Conservation (phyloP, 2,329 filamentous ascomycete genomes). For the Mariannaea sp. region DNA sequence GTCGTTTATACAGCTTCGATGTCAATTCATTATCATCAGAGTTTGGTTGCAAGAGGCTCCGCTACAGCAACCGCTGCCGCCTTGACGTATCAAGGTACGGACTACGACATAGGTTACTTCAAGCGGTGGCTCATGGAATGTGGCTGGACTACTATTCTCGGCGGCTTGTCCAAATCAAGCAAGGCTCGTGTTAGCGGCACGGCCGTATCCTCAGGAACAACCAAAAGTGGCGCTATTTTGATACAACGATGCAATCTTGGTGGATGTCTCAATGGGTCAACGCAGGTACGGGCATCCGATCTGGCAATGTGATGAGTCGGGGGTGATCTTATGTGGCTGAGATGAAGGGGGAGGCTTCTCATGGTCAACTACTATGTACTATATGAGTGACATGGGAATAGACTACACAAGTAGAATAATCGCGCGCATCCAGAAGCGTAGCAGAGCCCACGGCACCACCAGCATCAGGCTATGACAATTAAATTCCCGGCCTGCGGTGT, state of each 20-base stretch:
- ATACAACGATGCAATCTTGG: conserved; percentile 9
- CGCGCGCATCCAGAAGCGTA: not conserved
- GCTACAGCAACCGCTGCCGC: conserved; percentile 5
- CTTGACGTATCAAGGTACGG: too few species aligned
- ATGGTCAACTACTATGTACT: not conserved
- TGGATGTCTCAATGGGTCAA: conserved; percentile 16
- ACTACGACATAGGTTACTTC: too few species aligned
- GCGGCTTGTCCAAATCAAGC: conserved; percentile 4
- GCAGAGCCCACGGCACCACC: not conserved
- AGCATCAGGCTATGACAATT: too few species aligned
- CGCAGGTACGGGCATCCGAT: conserved; percentile 14
- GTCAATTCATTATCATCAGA: not conserved
- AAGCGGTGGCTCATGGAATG: conserved; percentile 23
- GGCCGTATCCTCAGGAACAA: conserved; percentile 19
- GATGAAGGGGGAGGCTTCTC: not conserved
- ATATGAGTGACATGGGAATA: not conserved
- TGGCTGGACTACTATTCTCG: conserved; percentile 14
- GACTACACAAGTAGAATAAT: too few species aligned
- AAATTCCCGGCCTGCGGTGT: too few species aligned
- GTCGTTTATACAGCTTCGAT: conserved; percentile 3
- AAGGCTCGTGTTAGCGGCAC: conserved; percentile 2
- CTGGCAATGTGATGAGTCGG: conserved; percentile 17
- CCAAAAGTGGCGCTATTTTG: conserved; percentile 22
- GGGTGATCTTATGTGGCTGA: conserved; percentile 14
- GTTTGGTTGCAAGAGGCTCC: conserved; percentile 8